Evolutionary conservation across 345 rosid genomes (phyloP).

Genomic region (Pelargonium nanum): DNA sequence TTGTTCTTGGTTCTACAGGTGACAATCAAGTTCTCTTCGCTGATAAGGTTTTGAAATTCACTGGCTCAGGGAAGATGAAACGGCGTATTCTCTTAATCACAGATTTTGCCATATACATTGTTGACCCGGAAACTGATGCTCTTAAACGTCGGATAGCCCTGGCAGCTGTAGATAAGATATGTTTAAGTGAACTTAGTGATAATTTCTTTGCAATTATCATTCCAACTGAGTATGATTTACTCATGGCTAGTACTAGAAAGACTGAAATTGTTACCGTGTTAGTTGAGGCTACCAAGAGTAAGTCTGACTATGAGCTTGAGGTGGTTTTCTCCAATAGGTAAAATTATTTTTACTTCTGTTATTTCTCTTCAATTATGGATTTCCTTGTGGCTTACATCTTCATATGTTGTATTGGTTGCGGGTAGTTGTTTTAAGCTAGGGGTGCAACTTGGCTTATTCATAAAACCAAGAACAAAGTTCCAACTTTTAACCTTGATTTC

Average conservation of each 20-base stretch:
- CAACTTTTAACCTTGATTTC: no score
- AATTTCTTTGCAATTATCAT: conserved; percentile 77
- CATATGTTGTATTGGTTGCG: not conserved
- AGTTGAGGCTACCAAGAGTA: conserved; percentile 66
- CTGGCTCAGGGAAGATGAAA: conserved; percentile 81
- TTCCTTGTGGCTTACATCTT: not conserved
- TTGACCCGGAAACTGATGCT: conserved; percentile 67
- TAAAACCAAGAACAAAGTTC: no score
- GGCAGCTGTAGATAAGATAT: conserved; percentile 73
- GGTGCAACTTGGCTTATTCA: not conserved
- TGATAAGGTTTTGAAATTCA: conserved; percentile 84
- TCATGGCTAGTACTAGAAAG: conserved; percentile 88
- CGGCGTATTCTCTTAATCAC: conserved; percentile 60
- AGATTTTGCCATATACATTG: conserved; percentile 65
- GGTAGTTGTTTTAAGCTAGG: not conserved
- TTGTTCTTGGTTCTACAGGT: conserved; percentile 29
- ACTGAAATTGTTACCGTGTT: conserved; percentile 75
- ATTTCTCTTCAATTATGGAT: not conserved
- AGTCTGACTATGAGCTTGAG: conserved; percentile 77
- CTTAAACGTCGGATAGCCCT: conserved; percentile 73
- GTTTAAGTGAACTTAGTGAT: conserved; percentile 73
- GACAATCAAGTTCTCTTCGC: conserved; percentile 67
- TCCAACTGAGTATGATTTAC: conserved; percentile 88
- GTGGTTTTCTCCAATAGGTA: conserved; percentile 77
- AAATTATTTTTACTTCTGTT: not conserved